Conservation (phyloP, 495 filamentous ascomycete species). For the Aspergillus egyptiacus region DNA sequence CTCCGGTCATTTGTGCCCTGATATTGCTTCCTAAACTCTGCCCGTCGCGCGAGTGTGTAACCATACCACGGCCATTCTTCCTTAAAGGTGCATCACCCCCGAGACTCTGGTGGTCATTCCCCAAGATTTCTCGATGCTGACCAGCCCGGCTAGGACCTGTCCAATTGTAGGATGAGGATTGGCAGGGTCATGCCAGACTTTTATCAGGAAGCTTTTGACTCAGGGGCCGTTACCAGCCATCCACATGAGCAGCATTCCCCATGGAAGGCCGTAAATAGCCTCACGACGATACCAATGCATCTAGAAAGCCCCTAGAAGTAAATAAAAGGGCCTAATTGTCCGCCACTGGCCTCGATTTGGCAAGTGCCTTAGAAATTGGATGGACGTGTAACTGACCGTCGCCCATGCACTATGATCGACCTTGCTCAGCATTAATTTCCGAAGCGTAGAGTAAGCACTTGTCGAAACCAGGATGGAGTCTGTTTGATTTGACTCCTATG, state of each 20-base stretch:
- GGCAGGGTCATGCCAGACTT: background rate
- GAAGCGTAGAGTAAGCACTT: background rate
- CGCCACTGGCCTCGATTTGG: background rate
- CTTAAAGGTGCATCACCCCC: background rate
- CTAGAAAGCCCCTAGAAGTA: slow-evolving; percentile 1
- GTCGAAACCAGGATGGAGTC: no score
- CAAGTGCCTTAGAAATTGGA: background rate
- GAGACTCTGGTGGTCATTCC: background rate
- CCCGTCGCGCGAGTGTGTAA: slow-evolving; percentile 2
- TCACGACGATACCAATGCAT: background rate
- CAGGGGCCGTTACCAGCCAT: background rate
- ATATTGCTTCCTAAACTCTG: background rate
- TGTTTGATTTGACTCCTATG: no score
- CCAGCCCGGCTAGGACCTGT: slow-evolving; percentile 1
- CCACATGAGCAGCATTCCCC: background rate
- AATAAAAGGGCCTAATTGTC: background rate
- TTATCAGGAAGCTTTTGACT: background rate
- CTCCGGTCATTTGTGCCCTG: slow-evolving; percentile 7
- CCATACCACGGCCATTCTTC: background rate
- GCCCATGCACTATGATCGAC: background rate
- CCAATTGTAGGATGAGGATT: background rate
- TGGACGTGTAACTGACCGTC: background rate
- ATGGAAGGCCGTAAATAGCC: slow-evolving; percentile 1
- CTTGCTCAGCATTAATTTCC: background rate
- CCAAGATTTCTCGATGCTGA: background rate